Evolutionary conservation across 2,329 filamentous ascomycete species (phyloP).

Genomic region (Cladobotryum protrusum): DNA sequence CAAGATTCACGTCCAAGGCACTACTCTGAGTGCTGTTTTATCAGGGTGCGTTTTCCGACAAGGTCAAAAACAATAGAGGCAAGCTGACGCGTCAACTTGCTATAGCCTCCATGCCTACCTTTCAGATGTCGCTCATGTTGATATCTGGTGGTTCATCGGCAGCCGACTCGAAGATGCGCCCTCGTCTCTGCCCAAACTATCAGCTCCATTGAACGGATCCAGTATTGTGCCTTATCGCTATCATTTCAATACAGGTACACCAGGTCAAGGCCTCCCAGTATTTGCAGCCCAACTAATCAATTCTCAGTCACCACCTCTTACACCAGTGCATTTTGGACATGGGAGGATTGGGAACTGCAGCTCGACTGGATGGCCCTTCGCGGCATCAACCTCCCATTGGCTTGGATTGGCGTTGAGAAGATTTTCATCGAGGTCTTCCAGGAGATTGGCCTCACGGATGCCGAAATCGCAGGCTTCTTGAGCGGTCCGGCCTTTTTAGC

Average conservation of each 20-base stretch:
- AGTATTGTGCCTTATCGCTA: slow-evolving; percentile 15
- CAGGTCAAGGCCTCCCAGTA: not conserved
- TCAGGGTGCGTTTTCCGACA: slow-evolving; percentile 6
- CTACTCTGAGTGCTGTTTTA: slow-evolving; percentile 13
- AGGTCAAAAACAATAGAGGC: not conserved
- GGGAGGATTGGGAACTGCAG: slow-evolving; percentile 46
- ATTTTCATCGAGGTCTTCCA: slow-evolving; percentile 41
- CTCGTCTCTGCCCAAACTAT: slow-evolving; percentile 10
- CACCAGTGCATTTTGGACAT: slow-evolving; percentile 43
- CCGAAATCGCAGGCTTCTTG: slow-evolving; percentile 39
- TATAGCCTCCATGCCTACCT: slow-evolving; percentile 16
- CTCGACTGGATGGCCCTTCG: slow-evolving; percentile 47
- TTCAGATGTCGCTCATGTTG: slow-evolving; percentile 13
- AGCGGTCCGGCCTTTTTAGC: slow-evolving; percentile 45
- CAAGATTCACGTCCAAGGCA: slow-evolving; percentile 15
- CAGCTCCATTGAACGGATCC: slow-evolving; percentile 5
- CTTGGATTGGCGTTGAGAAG: slow-evolving; percentile 47
- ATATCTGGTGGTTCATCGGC: slow-evolving; percentile 18
- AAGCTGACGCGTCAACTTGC: not conserved
- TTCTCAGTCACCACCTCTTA: slow-evolving; percentile 43
- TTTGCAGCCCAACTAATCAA: not conserved
- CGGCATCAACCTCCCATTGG: slow-evolving; percentile 43
- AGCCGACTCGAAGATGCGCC: slow-evolving; percentile 15
- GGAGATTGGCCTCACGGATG: slow-evolving; percentile 37
- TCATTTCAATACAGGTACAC: slow-evolving; percentile 17